These are phyloP conservation scores for Polyporus tsugae DNA, from an alignment of 1,284 basidiomycete species.

Conservation along the genomic window DNA sequence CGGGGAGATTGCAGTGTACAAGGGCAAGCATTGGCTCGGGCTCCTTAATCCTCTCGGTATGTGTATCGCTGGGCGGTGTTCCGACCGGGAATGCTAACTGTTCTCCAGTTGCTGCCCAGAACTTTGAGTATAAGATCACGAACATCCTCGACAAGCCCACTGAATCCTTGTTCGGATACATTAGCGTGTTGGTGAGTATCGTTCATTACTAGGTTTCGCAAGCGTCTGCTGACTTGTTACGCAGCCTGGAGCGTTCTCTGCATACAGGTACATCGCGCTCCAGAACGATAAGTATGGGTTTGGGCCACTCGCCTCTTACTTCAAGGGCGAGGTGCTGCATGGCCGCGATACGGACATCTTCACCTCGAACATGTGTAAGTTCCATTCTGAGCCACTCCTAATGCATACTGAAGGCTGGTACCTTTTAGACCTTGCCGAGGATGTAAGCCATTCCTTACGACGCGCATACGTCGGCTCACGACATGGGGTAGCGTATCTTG, in stretches of 20 bases:
- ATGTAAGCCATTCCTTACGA: conserved; percentile 55
- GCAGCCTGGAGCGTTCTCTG: conserved; percentile 94
- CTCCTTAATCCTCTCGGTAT: conserved; percentile 87
- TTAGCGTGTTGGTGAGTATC: conserved; percentile 73
- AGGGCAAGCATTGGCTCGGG: conserved; percentile 86
- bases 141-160: conserved; percentile 96
- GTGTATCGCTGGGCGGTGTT: conserved; percentile 27
- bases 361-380: conserved; percentile 90
- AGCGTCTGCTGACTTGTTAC: conserved; percentile 26
- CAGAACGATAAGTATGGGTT: conserved; percentile 88
- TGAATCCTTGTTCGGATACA: conserved; percentile 94
- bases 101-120: conserved; percentile 88
- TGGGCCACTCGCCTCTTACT: conserved; percentile 95
- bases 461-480: background rate
- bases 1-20: conserved; percentile 94
- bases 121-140: conserved; percentile 94
- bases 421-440: conserved; percentile 79
- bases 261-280: conserved; percentile 90
- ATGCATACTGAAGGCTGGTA: conserved; percentile 23
- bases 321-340: conserved; percentile 94
- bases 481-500: conserved; percentile 78
- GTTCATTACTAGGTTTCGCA: background rate
- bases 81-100: background rate
- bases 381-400: conserved; percentile 1
- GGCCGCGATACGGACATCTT: conserved; percentile 95